A percentile compares a stretch with the other conserved stretches of the same genome.
Conservation (phyloP, 768 basidiomycete genomes). For the Pleurotus giganteus region DNA sequence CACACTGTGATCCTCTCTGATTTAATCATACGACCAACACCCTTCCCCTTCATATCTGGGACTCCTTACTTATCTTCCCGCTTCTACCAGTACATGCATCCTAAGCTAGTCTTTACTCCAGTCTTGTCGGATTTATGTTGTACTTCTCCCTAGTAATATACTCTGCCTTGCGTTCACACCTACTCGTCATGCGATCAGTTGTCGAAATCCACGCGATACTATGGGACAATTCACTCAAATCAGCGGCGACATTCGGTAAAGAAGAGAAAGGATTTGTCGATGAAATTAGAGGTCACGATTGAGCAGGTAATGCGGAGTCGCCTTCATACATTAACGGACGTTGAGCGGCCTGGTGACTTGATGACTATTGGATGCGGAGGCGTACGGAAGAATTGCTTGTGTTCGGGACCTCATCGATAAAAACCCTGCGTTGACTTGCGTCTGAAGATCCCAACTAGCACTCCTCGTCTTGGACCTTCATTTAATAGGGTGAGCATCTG, state of each 20-base stretch:
- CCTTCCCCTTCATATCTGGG: not conserved
- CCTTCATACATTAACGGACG: not conserved
- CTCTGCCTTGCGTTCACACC: not conserved
- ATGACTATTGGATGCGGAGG: conserved; percentile 3
- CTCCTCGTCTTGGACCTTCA: too few relatives aligned
- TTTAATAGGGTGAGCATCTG: too few relatives aligned
- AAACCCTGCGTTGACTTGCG: not conserved
- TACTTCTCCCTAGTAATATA: not conserved
- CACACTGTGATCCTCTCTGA: not conserved
- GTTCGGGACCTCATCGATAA: not conserved
- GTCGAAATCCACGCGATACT: too few relatives aligned
- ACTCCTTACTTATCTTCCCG: conserved; percentile 8
- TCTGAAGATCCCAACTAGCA: too few relatives aligned
- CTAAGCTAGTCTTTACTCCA: too few relatives aligned
- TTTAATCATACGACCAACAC: not conserved
- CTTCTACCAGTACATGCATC: too few relatives aligned
- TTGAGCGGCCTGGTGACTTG: conserved; percentile 2
- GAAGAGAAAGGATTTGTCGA: too few relatives aligned
- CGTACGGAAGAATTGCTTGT: not conserved
- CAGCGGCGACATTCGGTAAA: too few relatives aligned
- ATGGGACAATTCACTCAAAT: too few relatives aligned
- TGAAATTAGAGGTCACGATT: not conserved
- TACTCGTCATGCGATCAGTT: too few relatives aligned
- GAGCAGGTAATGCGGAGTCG: conserved; percentile 1
- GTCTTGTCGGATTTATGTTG: not conserved